A percentile compares a stretch with the other conserved stretches of the same genome.
phyloP scores from a whole-genome alignment of 371 early-diverging fungal species.

The Phascolomyces articulosus region DNA sequence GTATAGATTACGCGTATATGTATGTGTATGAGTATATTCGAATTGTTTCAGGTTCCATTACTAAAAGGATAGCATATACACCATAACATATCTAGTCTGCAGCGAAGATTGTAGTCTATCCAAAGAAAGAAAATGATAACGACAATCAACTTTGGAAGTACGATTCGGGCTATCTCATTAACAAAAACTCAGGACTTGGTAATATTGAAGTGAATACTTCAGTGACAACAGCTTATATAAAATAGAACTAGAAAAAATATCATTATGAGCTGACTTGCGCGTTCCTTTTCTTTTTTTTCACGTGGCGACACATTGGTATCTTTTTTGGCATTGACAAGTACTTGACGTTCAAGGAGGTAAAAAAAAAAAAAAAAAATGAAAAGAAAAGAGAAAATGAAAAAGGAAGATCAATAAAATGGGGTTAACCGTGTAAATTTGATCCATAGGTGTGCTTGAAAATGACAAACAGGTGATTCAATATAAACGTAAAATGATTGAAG shows the following conservation, averaged over 20 bases:
- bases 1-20: too few species aligned
- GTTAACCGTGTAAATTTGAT: neutral
- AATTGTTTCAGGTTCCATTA: too few species aligned
- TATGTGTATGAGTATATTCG: too few species aligned
- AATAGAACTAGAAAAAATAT: too few species aligned
- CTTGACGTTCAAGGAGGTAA: constrained; percentile 50
- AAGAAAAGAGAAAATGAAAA: neutral
- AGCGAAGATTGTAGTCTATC: constrained; percentile 45
- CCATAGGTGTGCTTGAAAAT: constrained; percentile 36
- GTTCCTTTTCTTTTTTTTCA: neutral
- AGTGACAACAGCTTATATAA: too few species aligned
- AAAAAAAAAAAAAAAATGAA: neutral
- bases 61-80: too few species aligned
- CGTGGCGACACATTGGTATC: neutral
- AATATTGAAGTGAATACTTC: constrained; percentile 11
- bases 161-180: constrained; percentile 31
- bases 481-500: constrained; percentile 47
- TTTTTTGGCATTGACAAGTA: constrained; percentile 25
- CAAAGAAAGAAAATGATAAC: constrained; percentile 36
- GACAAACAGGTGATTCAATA: constrained; percentile 53
- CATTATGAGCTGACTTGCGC: too few species aligned
- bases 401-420: too few species aligned
- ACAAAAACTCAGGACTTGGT: constrained; percentile 38
- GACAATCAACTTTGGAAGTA: constrained; percentile 40
- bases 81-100: constrained; percentile 22